Evolutionary conservation across 179 eudicot genomes (phyloP), one percentile per base, ranked within the genome.

Genomic region (Sideroxylon spinosum): DNA sequence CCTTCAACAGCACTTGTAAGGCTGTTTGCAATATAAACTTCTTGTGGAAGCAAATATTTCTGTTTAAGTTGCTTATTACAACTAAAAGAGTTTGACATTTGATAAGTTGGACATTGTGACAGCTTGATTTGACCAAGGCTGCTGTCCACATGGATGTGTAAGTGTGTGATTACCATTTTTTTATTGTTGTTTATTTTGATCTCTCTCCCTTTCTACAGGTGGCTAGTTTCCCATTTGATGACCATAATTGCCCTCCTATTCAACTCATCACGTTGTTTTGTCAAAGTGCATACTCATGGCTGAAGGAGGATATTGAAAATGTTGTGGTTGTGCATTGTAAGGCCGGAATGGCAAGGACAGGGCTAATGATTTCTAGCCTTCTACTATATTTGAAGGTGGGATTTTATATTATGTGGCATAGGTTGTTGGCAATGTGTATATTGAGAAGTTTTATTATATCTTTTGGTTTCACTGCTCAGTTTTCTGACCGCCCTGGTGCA

Each of bases 311-410:
- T 85, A 95, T 95, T 64, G 97, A 93, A 76, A 93, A 95, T 88
- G 97, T 95, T 32, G 97, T 95, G 83, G 98, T 88, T 74, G 98
- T 95, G 82, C 98, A 95, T 78, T 95, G 98, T 82, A 95, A 95
- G 83, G 98, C 98, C 78, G 98, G 98, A 86, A 91, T 95, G 97
- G 98, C 98, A 50, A 89, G 98, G 81, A 95, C 98, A n/a, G 97
- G 98, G 37, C 82, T 95, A 74, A 95, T 93, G 98, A 95, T 95
- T 73, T 86, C 97, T 72, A 93, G 98, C 82, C 97, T 95, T 79
- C 93, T 95, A 76, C 80, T 93, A 73, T 93, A 86, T 81, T 85
- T 95, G 86, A 95, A 95, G 97, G 98, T 91, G 74, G 77, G 82
- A 79, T 63, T 29, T 70, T 63, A 23, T 13, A 29, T 57, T 60